Evolutionary conservation across 257 asterid species (phyloP), one percentile per base, ranked within the genome.

Genomic region (Forsythia suspensa): DNA sequence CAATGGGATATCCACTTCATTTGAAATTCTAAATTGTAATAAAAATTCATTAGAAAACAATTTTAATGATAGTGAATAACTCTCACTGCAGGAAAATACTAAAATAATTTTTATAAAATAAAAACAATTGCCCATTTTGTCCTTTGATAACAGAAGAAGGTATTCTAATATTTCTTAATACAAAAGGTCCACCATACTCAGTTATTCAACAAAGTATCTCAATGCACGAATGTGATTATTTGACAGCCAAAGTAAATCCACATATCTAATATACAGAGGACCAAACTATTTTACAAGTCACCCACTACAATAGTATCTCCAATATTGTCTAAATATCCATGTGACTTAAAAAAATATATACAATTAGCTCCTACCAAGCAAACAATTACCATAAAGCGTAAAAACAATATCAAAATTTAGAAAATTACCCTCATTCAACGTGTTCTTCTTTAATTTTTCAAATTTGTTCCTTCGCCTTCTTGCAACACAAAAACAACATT

Each of bases 1-100:
- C 69, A 93, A 24, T 68, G 99, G 97, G 11, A 95, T 89, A 82
- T 93, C 99, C 79, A 95, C 99, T 88, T 93, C 99, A 88, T 95
- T 98, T 7, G 99, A 98, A 75, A 93, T 79, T 95, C 99, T 95
- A 90, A 55, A 80, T 65, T 71, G 42, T n/a, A 81, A 57, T 29
- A 38, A 20, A 63, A 4, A 40, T 11, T 43, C 73, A 81, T 80
- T 77, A 84, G 81, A 24, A 43, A 43, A 43, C 51, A 43, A 63
- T 51, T 36, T 16, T 51, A 15, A 51, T 4, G 20, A 51, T 15
- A 51, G 20, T 11, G 59, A 51, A 51, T 16, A 51, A 51, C 7
- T 51, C 59, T 16, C 18, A 15, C 20, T 13, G 59, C 8, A 51
- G 59, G 12, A 51, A 15, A 51, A 5, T 11, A 15, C 59, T 51